Percentiles rank a stretch among this genome's conserved stretches.
Evolutionary conservation across 1,284 basidiomycete species (phyloP).

Genomic region (Spongispora temasekensis): DNA sequence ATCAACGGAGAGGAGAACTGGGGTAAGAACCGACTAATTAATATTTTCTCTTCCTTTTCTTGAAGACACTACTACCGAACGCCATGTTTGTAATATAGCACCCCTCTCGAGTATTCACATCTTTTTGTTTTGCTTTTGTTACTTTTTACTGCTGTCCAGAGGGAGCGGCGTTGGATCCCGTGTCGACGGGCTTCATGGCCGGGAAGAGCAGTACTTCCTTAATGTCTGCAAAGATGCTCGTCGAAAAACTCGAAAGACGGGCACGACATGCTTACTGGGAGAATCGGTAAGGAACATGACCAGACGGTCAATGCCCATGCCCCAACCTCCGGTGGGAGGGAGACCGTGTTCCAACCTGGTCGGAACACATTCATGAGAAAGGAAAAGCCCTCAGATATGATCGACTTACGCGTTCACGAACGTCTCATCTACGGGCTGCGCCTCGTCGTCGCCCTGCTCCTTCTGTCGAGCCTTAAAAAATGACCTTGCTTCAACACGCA

Average conservation of each 20-base stretch:
- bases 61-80: too few relatives aligned
- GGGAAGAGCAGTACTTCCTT: slow-evolving; percentile 91
- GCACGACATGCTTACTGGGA: slow-evolving; percentile 60
- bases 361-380: not conserved
- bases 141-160: slow-evolving; percentile 18
- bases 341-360: slow-evolving; percentile 92
- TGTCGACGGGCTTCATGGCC: slow-evolving; percentile 83
- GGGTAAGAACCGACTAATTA: too few relatives aligned
- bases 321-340: slow-evolving; percentile 97
- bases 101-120: too few relatives aligned
- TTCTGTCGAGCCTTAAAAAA: slow-evolving; percentile 77
- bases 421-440: slow-evolving; percentile 95
- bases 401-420: slow-evolving; percentile 90
- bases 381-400: too few relatives aligned
- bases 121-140: not conserved
- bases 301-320: slow-evolving; percentile 89
- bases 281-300: slow-evolving; percentile 97
- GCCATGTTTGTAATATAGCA: too few relatives aligned
- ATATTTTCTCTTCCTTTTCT: too few relatives aligned
- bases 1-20: too few relatives aligned
- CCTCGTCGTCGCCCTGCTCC: slow-evolving; percentile 97
- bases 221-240: slow-evolving; percentile 58
- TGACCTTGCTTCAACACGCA: too few relatives aligned
- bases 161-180: slow-evolving; percentile 22
- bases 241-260: not conserved